Evolutionary conservation across 768 basidiomycete genomes (phyloP), one percentile per base, ranked within the genome.

Genomic region (Boletellus ananiceps): DNA sequence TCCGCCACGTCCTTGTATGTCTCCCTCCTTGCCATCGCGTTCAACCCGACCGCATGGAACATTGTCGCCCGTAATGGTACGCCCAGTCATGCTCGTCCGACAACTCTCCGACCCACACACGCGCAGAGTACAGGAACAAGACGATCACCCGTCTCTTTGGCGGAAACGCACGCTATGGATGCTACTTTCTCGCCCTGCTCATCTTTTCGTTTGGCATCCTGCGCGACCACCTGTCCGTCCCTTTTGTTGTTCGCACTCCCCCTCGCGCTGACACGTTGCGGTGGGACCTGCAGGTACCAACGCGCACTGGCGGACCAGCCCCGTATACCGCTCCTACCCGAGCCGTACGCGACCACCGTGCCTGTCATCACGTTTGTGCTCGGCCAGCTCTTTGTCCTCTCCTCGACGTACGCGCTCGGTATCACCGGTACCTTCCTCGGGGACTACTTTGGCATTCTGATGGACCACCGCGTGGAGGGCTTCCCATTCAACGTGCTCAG

Each of bases 41-140:
- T 97, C 74, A 97, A 97, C 60, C 95, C 95, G 0, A 83, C 84
- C 1, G 93, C 86, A 50, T 99, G 95, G 95, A 99, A 99, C 68
- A 82, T 93, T 54, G 82, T 94, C 25, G 95, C 95, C 21, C 84
- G 83, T 48, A 92, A 94, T 29, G 39, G 44, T 13, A 16, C 19
- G 5, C 38, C 16, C n/a, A 15, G 19, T 11, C 11, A 15, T 37
- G 6, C 35, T 2, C 11, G 29, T 16, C 8, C 35, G 9, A 27
- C 14, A 14, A 21, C 18, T 12, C 18, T 12, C 31, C 12, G 16
- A 38, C 27, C 25, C n/a, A 42, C 29, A n/a, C 16, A n/a, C 29
- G 15, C 34, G 21, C 55, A 87, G 85, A 87, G 60, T 90, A 89
- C 71, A 81, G 73, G 52, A 88, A 93, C 71, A 91, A 87, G 68